Evolutionary conservation across 1,284 basidiomycete genomes (phyloP).

Genomic region (Leccinum solheimii): DNA sequence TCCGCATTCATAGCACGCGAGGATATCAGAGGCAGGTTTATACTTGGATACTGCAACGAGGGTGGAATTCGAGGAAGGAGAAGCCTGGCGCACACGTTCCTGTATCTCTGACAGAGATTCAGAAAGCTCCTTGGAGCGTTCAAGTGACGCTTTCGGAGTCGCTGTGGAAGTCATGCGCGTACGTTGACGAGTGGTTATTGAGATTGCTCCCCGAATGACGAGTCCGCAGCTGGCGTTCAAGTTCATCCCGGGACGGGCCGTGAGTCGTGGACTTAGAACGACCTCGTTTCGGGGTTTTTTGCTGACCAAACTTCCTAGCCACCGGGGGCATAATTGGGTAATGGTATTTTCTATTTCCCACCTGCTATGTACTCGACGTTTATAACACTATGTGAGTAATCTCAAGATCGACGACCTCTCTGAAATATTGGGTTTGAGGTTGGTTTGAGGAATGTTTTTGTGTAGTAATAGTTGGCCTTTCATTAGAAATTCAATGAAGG

Average conservation of each 20-base stretch:
- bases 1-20: conserved; percentile 76
- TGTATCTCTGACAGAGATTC: conserved; percentile 53
- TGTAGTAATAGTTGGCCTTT: no score
- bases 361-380: no score
- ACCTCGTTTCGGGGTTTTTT: not conserved
- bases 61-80: conserved; percentile 32
- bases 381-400: no score
- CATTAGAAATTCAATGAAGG: no score
- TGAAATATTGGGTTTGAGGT: no score
- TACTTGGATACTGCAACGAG: conserved; percentile 95
- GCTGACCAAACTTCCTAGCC: not conserved
- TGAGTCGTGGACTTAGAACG: no score
- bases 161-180: conserved; percentile 22
- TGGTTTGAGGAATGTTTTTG: no score
- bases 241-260: conserved; percentile 2
- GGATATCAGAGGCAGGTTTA: conserved; percentile 87
- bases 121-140: conserved; percentile 49
- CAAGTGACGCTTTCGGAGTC: conserved; percentile 16
- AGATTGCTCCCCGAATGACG: conserved; percentile 3
- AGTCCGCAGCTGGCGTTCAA: not conserved
- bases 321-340: no score
- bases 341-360: no score
- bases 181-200: conserved; percentile 6
- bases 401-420: no score
- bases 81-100: conserved; percentile 44